A percentile compares a stretch with the other conserved stretches of the same genome.
Evolutionary conservation across 805 yeast genomes (phyloP).

Genomic region (Spathaspora sp.): DNA sequence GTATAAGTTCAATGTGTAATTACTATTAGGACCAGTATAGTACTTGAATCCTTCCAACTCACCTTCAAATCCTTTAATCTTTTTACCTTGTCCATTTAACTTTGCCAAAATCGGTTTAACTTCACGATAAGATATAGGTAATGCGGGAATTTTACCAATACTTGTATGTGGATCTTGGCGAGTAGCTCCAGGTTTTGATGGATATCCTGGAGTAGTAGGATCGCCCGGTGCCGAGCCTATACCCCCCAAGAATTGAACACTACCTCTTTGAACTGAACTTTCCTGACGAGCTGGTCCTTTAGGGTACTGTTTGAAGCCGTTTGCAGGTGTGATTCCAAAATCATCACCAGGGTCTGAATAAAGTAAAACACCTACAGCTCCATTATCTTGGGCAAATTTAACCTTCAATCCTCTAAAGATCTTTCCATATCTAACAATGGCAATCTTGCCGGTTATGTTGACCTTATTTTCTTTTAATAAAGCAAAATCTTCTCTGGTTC

Average conservation of each 20-base stretch:
- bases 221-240: conserved; percentile 59
- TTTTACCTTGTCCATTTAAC: conserved; percentile 36
- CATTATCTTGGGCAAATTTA: conserved; percentile 56
- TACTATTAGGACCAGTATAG: conserved; percentile 35
- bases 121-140: conserved; percentile 43
- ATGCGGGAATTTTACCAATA: conserved; percentile 38
- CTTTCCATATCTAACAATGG: conserved; percentile 51
- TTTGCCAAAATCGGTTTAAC: conserved; percentile 38
- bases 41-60: conserved; percentile 39
- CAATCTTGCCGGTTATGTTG: conserved; percentile 53
- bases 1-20: conserved; percentile 36
- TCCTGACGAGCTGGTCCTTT: conserved; percentile 63
- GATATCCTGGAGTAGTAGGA: conserved; percentile 74
- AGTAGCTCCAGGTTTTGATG: conserved; percentile 45
- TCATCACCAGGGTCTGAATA: conserved; percentile 62
- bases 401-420: conserved; percentile 55
- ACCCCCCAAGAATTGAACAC: conserved; percentile 55
- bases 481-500: conserved; percentile 51
- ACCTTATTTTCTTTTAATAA: conserved; percentile 35
- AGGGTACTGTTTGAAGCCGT: conserved; percentile 60
- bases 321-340: conserved; percentile 46
- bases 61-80: conserved; percentile 33
- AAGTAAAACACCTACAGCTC: conserved; percentile 60
- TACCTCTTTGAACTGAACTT: conserved; percentile 57
- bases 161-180: conserved; percentile 32